Evolutionary conservation across 768 basidiomycete genomes (phyloP), one percentile per base, ranked within the genome.

Genomic region (Podaxis sp.): DNA sequence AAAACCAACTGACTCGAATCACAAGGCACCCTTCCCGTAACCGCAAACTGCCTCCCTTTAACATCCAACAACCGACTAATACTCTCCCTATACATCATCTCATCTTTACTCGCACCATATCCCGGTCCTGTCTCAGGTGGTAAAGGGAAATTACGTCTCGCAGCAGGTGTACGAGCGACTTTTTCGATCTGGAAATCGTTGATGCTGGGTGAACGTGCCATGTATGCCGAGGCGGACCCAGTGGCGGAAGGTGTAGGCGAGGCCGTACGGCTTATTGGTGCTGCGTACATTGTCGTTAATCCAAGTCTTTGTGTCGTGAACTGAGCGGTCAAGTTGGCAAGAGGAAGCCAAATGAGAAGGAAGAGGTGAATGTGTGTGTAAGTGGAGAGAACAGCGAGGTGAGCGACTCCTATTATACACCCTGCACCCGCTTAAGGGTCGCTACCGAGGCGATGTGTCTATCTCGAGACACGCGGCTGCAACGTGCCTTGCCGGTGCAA

Each of bases 171-270:
- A 66, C 75, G 81, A 38, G 75, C 72, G 13, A 77, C 74, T 61
- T 80, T 82, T 72, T 91, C 90, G 67, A 92, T 82, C 74, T 90
- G 87, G 68, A 92, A 91, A 44, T 86, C 85, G 11, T 81, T 71
- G 28, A 76, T 67, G 61, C 80, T 82, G 17, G 79, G 75, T 9
- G 78, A 77, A 42, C 80, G 76, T 72, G 26, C 63, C 39, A 62
- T 38, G 40, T 46, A 56, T 22, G 64, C 38, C 19, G 58, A 39
- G 6, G 40, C 4, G 26, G 39, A 4, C 2, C 56, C 56, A 11
- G n/a, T 36, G n/a, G 62, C n/a, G 13, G 57, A 66, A 3, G 53
- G 48, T 40, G 51, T 57, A 19, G 61, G 64, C n/a, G 64, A 65
- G 1, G 61, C 61, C 4, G 61, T 63, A 11, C 66, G 60, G 39